Conservation (phyloP, 2,329 filamentous ascomycete species). For the Colletotrichum coccodes region DNA sequence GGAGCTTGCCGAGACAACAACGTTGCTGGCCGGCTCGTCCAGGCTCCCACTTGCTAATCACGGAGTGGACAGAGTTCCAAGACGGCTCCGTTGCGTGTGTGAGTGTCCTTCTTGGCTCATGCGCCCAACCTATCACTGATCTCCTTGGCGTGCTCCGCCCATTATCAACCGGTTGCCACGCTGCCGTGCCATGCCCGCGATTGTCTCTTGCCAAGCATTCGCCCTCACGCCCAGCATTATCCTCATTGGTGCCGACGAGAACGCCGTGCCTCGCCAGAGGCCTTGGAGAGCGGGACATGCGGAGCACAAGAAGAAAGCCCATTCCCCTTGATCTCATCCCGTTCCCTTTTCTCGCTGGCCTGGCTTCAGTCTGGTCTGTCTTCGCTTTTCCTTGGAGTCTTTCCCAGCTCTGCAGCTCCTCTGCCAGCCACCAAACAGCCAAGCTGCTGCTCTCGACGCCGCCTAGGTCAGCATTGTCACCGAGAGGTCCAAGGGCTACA, state of each 20-base stretch:
- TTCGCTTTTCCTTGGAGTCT: not conserved
- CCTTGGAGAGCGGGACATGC: conserved; percentile 28
- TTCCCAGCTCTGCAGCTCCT: not conserved
- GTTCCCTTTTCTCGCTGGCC: not conserved
- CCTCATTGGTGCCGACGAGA: conserved; percentile 28
- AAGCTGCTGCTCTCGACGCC: not conserved
- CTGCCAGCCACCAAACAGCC: not conserved
- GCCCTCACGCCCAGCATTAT: conserved; percentile 17
- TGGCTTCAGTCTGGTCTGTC: not conserved
- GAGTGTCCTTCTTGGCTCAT: conserved; percentile 6
- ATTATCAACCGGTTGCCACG: conserved; percentile 30
- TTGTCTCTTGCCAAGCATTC: conserved; percentile 32
- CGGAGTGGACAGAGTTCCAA: no score
- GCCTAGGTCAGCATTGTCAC: not conserved
- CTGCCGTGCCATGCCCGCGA: conserved; percentile 32
- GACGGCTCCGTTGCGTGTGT: not conserved
- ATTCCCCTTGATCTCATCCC: conserved; percentile 23
- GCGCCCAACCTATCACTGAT: conserved; percentile 10
- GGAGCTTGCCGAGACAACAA: conserved; percentile 24
- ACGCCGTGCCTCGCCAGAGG: conserved; percentile 20
- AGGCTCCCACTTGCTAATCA: conserved; percentile 7
- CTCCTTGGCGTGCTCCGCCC: conserved; percentile 31
- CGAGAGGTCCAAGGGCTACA: not conserved
- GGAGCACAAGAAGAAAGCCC: conserved; percentile 31
- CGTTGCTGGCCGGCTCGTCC: conserved; percentile 9